phyloP scores from a whole-genome alignment of 495 filamentous ascomycete genomes.

The Penicillium arizonense region DNA sequence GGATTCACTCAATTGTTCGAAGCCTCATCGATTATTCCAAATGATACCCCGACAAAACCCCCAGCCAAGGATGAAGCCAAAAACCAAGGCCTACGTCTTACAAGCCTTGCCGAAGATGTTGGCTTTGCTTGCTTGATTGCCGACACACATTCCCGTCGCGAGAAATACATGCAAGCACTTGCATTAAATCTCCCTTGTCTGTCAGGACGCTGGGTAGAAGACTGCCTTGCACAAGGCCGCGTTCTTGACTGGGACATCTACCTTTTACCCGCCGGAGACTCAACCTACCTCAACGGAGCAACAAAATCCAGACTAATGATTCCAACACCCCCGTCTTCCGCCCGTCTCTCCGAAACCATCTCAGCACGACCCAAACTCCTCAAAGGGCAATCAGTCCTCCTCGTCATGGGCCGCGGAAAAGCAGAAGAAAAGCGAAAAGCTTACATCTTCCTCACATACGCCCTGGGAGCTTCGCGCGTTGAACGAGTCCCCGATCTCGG shows the following conservation, averaged over 20 bases:
- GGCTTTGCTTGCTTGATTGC: conserved; percentile 87
- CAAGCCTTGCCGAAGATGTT: conserved; percentile 45
- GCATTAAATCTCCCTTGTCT: conserved; percentile 87
- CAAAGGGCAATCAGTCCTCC: conserved; percentile 63
- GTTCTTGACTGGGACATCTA: conserved; percentile 77
- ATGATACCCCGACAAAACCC: conserved; percentile 28
- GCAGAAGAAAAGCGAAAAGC: conserved; percentile 59
- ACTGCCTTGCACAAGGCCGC: conserved; percentile 59
- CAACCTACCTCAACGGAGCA: conserved; percentile 69
- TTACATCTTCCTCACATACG: conserved; percentile 73
- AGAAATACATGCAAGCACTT: conserved; percentile 94
- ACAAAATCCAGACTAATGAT: conserved; percentile 70
- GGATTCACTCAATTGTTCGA: conserved; percentile 88
- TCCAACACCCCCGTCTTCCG: conserved; percentile 55
- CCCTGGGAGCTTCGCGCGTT: conserved; percentile 69
- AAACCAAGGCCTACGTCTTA: conserved; percentile 44
- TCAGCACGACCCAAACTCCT: conserved; percentile 59
- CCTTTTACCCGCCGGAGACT: conserved; percentile 82
- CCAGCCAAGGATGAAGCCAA: conserved; percentile 5
- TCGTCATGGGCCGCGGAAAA: conserved; percentile 71
- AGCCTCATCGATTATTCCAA: conserved; percentile 35
- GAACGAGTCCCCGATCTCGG: conserved; percentile 61
- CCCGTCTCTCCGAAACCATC: conserved; percentile 57
- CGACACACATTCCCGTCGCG: conserved; percentile 80
- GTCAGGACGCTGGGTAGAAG: conserved; percentile 73